Conservation (phyloP, 2,329 filamentous ascomycete genomes). For the Aureobasidium sp. region DNA sequence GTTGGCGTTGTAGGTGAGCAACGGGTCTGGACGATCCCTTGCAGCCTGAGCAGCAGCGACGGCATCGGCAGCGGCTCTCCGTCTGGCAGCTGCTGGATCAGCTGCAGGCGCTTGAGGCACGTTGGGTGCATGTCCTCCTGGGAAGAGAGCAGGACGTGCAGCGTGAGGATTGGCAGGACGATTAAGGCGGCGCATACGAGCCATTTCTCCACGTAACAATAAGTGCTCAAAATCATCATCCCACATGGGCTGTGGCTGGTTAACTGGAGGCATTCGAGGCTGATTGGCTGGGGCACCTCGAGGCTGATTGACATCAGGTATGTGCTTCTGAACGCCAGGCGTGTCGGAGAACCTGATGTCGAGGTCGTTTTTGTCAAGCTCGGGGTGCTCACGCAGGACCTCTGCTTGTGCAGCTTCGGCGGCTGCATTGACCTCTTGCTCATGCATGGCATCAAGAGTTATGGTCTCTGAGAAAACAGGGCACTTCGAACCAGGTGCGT, state of each 20-base stretch:
- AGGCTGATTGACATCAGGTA: background rate
- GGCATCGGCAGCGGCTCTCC: background rate
- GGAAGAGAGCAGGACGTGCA: background rate
- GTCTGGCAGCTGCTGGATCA: background rate
- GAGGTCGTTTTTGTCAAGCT: slow-evolving; percentile 50
- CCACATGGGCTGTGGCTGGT: background rate
- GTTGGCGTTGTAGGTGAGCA: background rate
- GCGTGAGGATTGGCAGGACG: background rate
- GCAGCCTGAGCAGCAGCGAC: background rate
- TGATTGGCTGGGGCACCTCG: too few relatives aligned
- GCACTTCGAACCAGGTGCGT: slow-evolving; percentile 50
- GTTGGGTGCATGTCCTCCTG: background rate
- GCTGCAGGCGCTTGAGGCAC: background rate
- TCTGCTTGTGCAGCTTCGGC: slow-evolving; percentile 50
- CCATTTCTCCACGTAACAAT: background rate
- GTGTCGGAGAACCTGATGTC: slow-evolving; percentile 50
- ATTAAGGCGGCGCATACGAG: background rate
- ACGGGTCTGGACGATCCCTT: background rate
- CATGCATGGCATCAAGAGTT: slow-evolving; percentile 46
- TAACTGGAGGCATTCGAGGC: too few relatives aligned
- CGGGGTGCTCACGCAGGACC: slow-evolving; percentile 51
- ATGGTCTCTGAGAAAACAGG: slow-evolving; percentile 54
- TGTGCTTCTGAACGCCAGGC: background rate
- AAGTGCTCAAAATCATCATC: background rate
- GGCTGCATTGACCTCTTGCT: slow-evolving; percentile 54